These are phyloP conservation scores for Termitomyces sp. DNA, from an alignment of 768 basidiomycete species.

Conservation along the genomic window DNA sequence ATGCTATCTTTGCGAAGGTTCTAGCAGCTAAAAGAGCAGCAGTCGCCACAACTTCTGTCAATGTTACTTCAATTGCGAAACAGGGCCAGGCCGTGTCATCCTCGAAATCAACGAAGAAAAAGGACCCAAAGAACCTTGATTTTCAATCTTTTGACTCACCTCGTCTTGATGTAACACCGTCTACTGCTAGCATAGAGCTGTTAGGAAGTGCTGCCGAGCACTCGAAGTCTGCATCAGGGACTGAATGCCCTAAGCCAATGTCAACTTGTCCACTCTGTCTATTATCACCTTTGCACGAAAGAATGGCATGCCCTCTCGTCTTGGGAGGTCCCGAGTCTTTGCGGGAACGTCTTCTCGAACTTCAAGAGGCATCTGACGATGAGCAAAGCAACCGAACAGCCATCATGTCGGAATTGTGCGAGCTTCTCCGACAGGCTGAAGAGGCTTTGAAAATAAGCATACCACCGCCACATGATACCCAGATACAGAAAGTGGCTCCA, in stretches of 20 bases:
- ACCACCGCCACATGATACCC: not conserved
- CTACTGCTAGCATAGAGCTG: not conserved
- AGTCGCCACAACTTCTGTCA: not conserved
- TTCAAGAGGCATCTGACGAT: slow-evolving; percentile 23
- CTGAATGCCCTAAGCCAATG: not conserved
- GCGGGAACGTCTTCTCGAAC: slow-evolving; percentile 37
- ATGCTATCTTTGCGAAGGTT: slow-evolving; percentile 8
- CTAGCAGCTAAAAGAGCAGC: slow-evolving; percentile 12
- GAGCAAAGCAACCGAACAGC: slow-evolving; percentile 17
- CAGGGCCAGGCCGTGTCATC: not conserved
- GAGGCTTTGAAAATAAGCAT: not conserved
- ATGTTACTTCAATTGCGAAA: not conserved
- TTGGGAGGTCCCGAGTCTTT: slow-evolving; percentile 36
- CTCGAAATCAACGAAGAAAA: slow-evolving; percentile 1
- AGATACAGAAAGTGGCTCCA: not conserved
- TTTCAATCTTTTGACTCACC: not conserved
- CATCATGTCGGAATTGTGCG: slow-evolving; percentile 37
- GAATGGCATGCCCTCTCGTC: slow-evolving; percentile 44
- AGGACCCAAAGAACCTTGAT: not conserved
- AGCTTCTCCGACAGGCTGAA: slow-evolving; percentile 14
- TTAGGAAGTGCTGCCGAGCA: not conserved
- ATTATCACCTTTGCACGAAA: slow-evolving; percentile 37
- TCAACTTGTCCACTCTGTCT: slow-evolving; percentile 40
- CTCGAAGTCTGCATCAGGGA: not conserved
- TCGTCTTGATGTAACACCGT: not conserved